Conservation (phyloP, 768 basidiomycete genomes). For the Lentinula lateritia region DNA sequence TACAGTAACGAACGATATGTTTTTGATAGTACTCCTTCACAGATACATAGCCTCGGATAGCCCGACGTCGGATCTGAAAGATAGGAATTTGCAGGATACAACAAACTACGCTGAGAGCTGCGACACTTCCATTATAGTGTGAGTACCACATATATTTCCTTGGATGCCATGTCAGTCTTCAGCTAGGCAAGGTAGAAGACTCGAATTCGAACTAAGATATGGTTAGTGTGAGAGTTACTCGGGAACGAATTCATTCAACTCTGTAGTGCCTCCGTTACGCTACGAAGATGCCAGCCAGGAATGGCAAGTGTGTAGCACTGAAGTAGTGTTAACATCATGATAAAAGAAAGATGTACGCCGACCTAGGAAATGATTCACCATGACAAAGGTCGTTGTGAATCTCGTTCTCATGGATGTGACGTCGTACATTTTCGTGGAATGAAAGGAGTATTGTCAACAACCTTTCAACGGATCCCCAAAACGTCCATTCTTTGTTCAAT, state of each 20-base stretch:
- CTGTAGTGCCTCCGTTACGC: background rate
- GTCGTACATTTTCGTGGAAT: background rate
- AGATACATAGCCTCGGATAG: background rate
- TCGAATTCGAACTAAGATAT: background rate
- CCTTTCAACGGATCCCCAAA: background rate
- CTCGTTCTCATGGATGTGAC: background rate
- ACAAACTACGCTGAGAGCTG: too few relatives aligned
- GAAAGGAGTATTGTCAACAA: background rate
- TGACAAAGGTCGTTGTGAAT: background rate
- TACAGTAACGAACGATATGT: background rate
- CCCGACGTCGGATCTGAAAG: too few relatives aligned
- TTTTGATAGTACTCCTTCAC: background rate
- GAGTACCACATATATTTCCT: too few relatives aligned
- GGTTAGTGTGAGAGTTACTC: slow-evolving; percentile 7
- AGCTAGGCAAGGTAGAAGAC: background rate
- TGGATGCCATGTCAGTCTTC: too few relatives aligned
- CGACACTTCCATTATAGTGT: too few relatives aligned
- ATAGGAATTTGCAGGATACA: too few relatives aligned
- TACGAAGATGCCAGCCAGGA: background rate
- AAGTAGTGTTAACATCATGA: background rate
- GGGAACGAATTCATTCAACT: background rate
- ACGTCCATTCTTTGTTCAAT: background rate
- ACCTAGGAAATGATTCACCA: background rate
- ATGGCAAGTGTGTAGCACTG: background rate
- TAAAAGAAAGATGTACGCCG: background rate